phyloP scores from a whole-genome alignment of 805 yeast species.

The Kregervanrija delftensis region DNA sequence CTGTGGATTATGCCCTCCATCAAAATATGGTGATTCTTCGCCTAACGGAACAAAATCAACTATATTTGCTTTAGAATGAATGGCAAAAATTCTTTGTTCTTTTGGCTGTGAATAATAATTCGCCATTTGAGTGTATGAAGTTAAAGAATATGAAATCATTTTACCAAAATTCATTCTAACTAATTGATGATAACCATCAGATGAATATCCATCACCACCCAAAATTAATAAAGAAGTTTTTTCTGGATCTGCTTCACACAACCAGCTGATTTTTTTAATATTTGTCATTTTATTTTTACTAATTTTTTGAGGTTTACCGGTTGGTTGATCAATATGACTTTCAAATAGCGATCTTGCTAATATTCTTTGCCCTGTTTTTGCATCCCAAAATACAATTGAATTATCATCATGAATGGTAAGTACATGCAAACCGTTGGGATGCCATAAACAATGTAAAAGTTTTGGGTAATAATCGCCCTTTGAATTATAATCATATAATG shows the following conservation, averaged over 20 bases:
- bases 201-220: slow-evolving; percentile 52
- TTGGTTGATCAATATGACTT: slow-evolving; percentile 51
- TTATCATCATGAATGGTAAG: slow-evolving; percentile 78
- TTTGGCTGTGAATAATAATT: slow-evolving; percentile 60
- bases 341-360: slow-evolving; percentile 71
- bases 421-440: slow-evolving; percentile 87
- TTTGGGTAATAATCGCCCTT: slow-evolving; percentile 24
- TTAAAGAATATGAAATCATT: slow-evolving; percentile 71
- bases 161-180: slow-evolving; percentile 68
- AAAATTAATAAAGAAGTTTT: slow-evolving; percentile 64
- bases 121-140: slow-evolving; percentile 81
- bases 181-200: slow-evolving; percentile 37
- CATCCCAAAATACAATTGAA: slow-evolving; percentile 89
- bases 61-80: slow-evolving; percentile 39
- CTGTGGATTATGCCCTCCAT: slow-evolving; percentile 73
- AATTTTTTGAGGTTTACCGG: slow-evolving; percentile 17
- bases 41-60: slow-evolving; percentile 49
- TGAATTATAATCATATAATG: slow-evolving; percentile 21
- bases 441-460: slow-evolving; percentile 58
- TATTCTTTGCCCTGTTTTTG: slow-evolving; percentile 62
- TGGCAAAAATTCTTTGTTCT: slow-evolving; percentile 49
- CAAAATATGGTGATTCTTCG: slow-evolving; percentile 64
- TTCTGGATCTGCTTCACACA: slow-evolving; percentile 75
- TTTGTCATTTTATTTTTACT: slow-evolving; percentile 27
- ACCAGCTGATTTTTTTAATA: slow-evolving; percentile 62